Evolutionary conservation across 192 early-diverging fungal genomes (phyloP).

Genomic region (Backusella liffmaniae): DNA sequence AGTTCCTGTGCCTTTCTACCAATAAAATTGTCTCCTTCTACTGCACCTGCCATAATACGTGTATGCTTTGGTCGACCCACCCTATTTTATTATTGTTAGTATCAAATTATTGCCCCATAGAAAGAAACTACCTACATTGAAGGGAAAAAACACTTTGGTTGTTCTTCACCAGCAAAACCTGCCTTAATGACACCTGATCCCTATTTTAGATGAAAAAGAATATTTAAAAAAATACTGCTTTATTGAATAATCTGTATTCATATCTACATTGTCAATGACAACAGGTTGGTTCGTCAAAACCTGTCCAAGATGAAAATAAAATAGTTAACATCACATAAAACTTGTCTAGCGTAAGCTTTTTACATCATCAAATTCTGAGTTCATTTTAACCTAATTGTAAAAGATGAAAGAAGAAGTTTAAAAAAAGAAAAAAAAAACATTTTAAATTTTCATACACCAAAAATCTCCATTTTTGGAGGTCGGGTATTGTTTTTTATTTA

Average conservation of each 20-base stretch:
- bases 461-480: neutral
- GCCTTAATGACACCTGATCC: conserved; percentile 99
- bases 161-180: conserved; percentile 97
- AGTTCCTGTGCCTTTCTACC: conserved; percentile 95
- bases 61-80: conserved; percentile 97
- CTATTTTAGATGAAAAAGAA: conserved; percentile 48
- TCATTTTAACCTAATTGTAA: conserved; percentile 2
- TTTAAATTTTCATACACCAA: neutral
- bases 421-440: neutral
- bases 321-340: neutral
- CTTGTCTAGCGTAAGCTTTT: too few species aligned
- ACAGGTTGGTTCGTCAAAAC: conserved; percentile 97
- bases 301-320: conserved; percentile 13
- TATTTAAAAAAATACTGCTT: too few species aligned
- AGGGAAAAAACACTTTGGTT: conserved; percentile 94
- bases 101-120: too few species aligned
- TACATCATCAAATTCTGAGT: conserved; percentile 29
- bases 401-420: neutral
- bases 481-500: neutral
- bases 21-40: conserved; percentile 95
- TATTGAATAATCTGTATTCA: neutral
- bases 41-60: conserved; percentile 96
- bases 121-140: conserved; percentile 65
- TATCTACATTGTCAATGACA: conserved; percentile 95
- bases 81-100: neutral